Evolutionary conservation across 805 yeast genomes (phyloP).

Genomic region (Barnettozyma populi): DNA sequence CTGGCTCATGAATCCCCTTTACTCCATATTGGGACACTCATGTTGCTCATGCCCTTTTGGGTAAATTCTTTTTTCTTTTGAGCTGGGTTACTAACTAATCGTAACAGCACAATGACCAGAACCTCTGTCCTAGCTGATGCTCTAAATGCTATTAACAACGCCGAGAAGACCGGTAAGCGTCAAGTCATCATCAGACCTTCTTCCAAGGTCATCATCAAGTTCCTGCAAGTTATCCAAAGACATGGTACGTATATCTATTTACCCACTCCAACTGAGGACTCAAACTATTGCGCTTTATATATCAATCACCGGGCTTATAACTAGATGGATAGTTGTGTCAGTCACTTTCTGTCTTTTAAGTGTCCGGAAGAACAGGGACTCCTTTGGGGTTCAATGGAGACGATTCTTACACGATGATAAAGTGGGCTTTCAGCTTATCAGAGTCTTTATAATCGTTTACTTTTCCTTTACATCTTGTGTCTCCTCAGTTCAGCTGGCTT

Average conservation of each 20-base stretch:
- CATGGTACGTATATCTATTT: conserved; percentile 71
- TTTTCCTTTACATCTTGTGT: conserved; percentile 27
- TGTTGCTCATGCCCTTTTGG: conserved; percentile 29
- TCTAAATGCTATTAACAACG: conserved; percentile 95
- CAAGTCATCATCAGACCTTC: conserved; percentile 97
- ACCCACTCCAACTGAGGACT: background rate
- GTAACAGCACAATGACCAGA: conserved; percentile 75
- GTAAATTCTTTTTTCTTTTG: background rate
- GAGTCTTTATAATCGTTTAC: conserved; percentile 27
- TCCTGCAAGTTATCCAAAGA: conserved; percentile 93
- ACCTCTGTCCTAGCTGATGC: conserved; percentile 98
- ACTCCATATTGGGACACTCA: conserved; percentile 36
- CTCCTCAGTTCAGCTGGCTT: background rate
- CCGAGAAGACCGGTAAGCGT: conserved; percentile 98
- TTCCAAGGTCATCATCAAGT: conserved; percentile 95
- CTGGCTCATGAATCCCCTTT: conserved; percentile 40
- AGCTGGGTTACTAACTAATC: conserved; percentile 11
- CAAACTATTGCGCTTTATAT: background rate
- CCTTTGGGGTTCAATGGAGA: conserved; percentile 13
- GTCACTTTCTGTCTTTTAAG: conserved; percentile 97
- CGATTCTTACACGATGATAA: conserved; percentile 32
- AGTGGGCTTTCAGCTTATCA: conserved; percentile 5
- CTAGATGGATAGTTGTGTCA: conserved; percentile 90
- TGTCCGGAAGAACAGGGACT: conserved; percentile 71
- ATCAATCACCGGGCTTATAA: conserved; percentile 79